A percentile compares a stretch with the other conserved stretches of the same genome.
Conservation (phyloP, 805 yeast species). For the Kregervanrija delftensis region DNA sequence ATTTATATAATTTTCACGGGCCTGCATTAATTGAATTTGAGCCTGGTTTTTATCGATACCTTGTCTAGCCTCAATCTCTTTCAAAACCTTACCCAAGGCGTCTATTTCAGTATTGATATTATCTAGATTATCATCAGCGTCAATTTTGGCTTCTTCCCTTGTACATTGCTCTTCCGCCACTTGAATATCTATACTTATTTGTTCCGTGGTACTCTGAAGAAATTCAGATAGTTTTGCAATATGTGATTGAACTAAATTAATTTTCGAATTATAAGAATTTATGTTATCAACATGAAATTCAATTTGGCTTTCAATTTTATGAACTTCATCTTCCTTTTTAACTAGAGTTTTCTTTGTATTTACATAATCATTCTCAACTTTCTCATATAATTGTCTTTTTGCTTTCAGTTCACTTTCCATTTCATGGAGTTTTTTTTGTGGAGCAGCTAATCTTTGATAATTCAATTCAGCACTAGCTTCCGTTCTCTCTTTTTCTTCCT, state of each 20-base stretch:
- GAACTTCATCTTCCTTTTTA: conserved; percentile 10
- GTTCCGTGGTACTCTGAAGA: conserved; percentile 18
- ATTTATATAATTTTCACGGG: conserved; percentile 35
- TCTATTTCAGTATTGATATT: conserved; percentile 43
- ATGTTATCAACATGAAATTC: conserved; percentile 6
- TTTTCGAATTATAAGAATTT: not conserved
- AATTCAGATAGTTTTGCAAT: conserved; percentile 22
- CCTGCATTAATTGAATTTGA: conserved; percentile 36
- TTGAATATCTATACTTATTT: not conserved
- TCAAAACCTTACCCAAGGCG: conserved; percentile 38
- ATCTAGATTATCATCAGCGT: conserved; percentile 18
- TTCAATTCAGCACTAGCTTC: conserved; percentile 23
- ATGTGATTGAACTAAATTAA: conserved; percentile 2
- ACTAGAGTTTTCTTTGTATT: conserved; percentile 6
- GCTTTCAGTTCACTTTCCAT: conserved; percentile 6
- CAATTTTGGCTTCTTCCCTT: conserved; percentile 36
- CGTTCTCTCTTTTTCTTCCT: conserved; percentile 27
- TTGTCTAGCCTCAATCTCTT: conserved; percentile 43
- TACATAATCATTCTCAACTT: conserved; percentile 8
- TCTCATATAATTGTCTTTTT: conserved; percentile 10
- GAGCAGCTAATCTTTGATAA: conserved; percentile 15
- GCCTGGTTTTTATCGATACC: conserved; percentile 55
- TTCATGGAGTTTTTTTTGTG: conserved; percentile 13
- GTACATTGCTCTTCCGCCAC: conserved; percentile 39
- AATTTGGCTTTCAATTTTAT: conserved; percentile 20